Conservation (phyloP, 1,284 basidiomycete genomes). For the Polyporus tsugae region DNA sequence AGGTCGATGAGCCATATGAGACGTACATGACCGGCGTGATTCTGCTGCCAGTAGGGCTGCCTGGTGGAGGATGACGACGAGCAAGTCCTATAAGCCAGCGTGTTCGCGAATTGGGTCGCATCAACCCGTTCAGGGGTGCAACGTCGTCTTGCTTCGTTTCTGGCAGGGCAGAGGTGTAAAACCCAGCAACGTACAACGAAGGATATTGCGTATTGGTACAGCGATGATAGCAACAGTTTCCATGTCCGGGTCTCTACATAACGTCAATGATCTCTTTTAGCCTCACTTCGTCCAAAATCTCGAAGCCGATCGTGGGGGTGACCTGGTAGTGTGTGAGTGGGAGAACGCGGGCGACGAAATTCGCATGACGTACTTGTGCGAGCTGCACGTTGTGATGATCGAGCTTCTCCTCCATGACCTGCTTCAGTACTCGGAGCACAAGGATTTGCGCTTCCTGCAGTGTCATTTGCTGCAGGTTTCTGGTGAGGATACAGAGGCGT, state of each 20-base stretch:
- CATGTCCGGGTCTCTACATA: constrained; percentile 12
- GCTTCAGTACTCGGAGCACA: constrained; percentile 92
- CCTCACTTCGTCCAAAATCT: constrained; percentile 15
- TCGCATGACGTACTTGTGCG: constrained; percentile 73
- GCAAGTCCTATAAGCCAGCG: too few species aligned
- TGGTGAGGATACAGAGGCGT: neutral
- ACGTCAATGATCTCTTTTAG: constrained; percentile 18
- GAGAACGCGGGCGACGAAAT: neutral
- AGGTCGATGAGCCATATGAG: too few species aligned
- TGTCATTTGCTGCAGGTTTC: constrained; percentile 83
- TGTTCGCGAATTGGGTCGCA: too few species aligned
- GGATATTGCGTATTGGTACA: constrained; percentile 13
- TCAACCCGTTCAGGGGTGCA: too few species aligned
- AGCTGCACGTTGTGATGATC: constrained; percentile 99
- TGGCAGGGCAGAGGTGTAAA: neutral
- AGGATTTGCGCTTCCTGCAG: constrained; percentile 89
- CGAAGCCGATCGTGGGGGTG: constrained; percentile 5
- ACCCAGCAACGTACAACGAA: neutral
- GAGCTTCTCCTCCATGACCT: constrained; percentile 99
- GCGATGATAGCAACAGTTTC: constrained; percentile 12
- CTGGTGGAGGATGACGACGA: too few species aligned
- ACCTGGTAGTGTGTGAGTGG: neutral
- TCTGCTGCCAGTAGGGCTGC: too few species aligned
- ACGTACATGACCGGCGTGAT: too few species aligned
- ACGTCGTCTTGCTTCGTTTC: neutral